Evolutionary conservation across 148 eudicot species (phyloP).

Genomic region (Chenopodium album): DNA sequence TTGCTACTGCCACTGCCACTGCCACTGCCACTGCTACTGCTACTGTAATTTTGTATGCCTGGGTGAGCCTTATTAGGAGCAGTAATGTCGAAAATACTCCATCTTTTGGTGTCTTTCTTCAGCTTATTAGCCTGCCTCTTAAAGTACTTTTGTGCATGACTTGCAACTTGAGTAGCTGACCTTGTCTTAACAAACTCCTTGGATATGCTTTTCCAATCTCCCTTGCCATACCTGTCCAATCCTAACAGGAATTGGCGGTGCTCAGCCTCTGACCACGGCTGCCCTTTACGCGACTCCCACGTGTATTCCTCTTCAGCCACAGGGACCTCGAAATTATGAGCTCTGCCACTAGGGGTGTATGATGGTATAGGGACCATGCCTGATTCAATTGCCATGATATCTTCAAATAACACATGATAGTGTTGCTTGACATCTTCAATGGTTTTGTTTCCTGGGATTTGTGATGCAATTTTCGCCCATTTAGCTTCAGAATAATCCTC

Average conservation of each 20-base stretch:
- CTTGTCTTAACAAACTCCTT: slow-evolving; percentile 33
- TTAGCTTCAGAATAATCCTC: slow-evolving; percentile 25
- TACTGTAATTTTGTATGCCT: neutral
- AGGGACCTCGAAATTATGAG: neutral
- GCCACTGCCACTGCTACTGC: neutral
- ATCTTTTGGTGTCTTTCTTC: slow-evolving; percentile 20
- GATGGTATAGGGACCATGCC: slow-evolving; percentile 37
- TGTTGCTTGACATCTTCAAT: slow-evolving; percentile 37
- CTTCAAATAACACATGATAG: slow-evolving; percentile 33
- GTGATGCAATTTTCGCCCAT: slow-evolving; percentile 42
- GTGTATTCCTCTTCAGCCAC: neutral
- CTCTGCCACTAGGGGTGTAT: neutral
- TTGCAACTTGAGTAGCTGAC: slow-evolving; percentile 41
- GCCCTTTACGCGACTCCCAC: slow-evolving; percentile 26
- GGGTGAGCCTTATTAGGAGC: neutral
- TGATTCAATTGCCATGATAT: slow-evolving; percentile 38
- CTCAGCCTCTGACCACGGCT: slow-evolving; percentile 37
- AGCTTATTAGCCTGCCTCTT: slow-evolving; percentile 9
- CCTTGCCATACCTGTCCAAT: slow-evolving; percentile 34
- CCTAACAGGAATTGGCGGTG: slow-evolving; percentile 40
- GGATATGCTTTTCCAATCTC: slow-evolving; percentile 42
- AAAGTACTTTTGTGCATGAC: slow-evolving; percentile 47
- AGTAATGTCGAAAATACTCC: slow-evolving; percentile 37
- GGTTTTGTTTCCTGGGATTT: slow-evolving; percentile 45
- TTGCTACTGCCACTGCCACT: neutral